Conservation (phyloP, 208 protist genomes). For the Acanthamoeba culbertsoni region DNA sequence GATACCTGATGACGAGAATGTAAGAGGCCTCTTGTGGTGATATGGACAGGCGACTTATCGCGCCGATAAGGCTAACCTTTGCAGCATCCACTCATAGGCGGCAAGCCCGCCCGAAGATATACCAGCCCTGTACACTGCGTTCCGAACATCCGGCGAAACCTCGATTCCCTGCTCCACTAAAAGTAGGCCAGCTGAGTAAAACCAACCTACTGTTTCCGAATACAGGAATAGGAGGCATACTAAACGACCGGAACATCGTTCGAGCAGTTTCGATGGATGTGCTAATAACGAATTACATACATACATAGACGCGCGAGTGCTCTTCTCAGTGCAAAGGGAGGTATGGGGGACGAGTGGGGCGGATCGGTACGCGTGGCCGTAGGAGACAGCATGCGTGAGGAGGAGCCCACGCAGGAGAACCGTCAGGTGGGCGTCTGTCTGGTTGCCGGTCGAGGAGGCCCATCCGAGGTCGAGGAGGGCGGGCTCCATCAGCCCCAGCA, state of each 20-base stretch:
- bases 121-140: neutral
- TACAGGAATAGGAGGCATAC: neutral
- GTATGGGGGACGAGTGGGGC: neutral
- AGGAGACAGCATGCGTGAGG: neutral
- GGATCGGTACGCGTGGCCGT: neutral
- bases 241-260: neutral
- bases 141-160: neutral
- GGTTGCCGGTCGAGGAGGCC: neutral
- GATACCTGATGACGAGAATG: neutral
- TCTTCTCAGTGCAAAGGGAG: too few relatives aligned
- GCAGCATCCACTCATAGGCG: slow-evolving; percentile 38
- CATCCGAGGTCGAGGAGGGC: neutral
- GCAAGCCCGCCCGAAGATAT: neutral
- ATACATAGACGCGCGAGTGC: too few relatives aligned
- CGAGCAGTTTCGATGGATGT: neutral
- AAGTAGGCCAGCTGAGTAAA: neutral
- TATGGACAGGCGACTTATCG: too few relatives aligned
- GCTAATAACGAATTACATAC: too few relatives aligned
- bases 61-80: too few relatives aligned
- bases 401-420: neutral
- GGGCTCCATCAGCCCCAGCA: neutral
- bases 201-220: neutral
- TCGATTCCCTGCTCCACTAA: neutral
- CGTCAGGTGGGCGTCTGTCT: neutral
- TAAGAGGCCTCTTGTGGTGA: neutral